These are phyloP conservation scores for Umbelopsis sp. DNA, from an alignment of 192 early-diverging fungal genomes.

Conservation along the genomic window DNA sequence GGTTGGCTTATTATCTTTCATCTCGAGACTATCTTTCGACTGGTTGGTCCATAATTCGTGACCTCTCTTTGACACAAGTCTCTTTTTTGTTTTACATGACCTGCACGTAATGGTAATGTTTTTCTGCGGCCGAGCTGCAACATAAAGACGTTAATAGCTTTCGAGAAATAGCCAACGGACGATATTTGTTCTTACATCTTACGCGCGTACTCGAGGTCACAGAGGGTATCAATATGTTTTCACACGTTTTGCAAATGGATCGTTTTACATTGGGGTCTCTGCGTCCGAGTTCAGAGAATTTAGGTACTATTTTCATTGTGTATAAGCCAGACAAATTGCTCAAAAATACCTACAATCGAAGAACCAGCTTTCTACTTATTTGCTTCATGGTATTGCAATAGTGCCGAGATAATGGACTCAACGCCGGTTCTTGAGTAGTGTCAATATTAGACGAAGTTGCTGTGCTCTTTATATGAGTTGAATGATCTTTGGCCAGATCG, in stretches of 20 bases:
- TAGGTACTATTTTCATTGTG: neutral
- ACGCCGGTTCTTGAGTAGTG: neutral
- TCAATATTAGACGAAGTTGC: neutral
- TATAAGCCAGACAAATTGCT: neutral
- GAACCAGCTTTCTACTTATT: constrained; percentile 54
- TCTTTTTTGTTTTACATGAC: constrained; percentile 41
- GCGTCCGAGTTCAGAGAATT: neutral
- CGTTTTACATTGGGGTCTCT: constrained; percentile 63
- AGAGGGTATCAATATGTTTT: constrained; percentile 55
- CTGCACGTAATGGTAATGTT: constrained; percentile 38
- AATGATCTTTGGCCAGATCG: neutral
- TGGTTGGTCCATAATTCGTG: constrained; percentile 10
- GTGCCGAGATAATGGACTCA: constrained; percentile 42
- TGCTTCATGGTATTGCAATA: constrained; percentile 52
- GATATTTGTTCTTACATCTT: constrained; percentile 35
- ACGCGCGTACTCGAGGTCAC: constrained; percentile 48
- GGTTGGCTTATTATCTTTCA: neutral
- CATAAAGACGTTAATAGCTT: neutral
- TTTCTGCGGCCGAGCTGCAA: constrained; percentile 40
- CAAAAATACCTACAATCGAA: constrained; percentile 49
- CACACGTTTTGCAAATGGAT: constrained; percentile 57
- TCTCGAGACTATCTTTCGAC: neutral
- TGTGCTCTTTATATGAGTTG: neutral
- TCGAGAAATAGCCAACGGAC: neutral
- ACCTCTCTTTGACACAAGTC: constrained; percentile 9